Evolutionary conservation across 208 protist genomes (phyloP).

Genomic region (Leishmania braziliensis): DNA sequence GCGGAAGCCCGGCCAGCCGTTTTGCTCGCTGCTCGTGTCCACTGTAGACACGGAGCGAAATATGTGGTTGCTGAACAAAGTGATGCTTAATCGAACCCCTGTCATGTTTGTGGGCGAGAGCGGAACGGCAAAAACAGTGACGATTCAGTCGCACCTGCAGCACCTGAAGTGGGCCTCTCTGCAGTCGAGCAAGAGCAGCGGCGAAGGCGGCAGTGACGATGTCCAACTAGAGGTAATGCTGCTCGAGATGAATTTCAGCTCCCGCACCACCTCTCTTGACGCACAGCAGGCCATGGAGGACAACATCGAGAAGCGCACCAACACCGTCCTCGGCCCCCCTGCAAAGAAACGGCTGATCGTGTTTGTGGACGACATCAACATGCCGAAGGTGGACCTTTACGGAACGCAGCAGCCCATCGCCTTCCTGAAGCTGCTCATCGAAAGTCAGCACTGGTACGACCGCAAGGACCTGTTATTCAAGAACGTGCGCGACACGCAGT

Average conservation of each 20-base stretch:
- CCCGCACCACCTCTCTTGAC: conserved; percentile 95
- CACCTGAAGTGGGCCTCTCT: conserved; percentile 82
- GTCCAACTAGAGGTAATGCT: conserved; percentile 90
- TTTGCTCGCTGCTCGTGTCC: conserved; percentile 97
- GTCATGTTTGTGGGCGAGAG: conserved; percentile 97
- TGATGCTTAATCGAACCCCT: conserved; percentile 91
- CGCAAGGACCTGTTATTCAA: conserved; percentile 97
- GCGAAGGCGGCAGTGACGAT: conserved; percentile 24
- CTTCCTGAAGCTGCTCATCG: conserved; percentile 98
- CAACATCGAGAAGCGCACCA: conserved; percentile 97
- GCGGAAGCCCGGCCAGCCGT: conserved; percentile 84
- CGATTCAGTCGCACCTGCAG: conserved; percentile 95
- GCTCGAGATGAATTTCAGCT: conserved; percentile 97
- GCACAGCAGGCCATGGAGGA: conserved; percentile 97
- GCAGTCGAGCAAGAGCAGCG: conserved; percentile 11
- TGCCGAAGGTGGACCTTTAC: conserved; percentile 98
- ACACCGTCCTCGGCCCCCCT: conserved; percentile 95
- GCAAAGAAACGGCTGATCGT: conserved; percentile 96
- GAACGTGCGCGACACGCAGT: conserved; percentile 96
- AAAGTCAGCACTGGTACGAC: conserved; percentile 97
- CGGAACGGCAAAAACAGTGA: conserved; percentile 99
- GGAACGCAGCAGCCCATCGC: conserved; percentile 99
- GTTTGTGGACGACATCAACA: conserved; percentile 99
- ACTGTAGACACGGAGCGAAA: conserved; percentile 99
- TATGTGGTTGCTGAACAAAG: conserved; percentile 95